phyloP scores from a whole-genome alignment of 1,284 basidiomycete species.

The Cutaneotrichosporon cavernicola region DNA sequence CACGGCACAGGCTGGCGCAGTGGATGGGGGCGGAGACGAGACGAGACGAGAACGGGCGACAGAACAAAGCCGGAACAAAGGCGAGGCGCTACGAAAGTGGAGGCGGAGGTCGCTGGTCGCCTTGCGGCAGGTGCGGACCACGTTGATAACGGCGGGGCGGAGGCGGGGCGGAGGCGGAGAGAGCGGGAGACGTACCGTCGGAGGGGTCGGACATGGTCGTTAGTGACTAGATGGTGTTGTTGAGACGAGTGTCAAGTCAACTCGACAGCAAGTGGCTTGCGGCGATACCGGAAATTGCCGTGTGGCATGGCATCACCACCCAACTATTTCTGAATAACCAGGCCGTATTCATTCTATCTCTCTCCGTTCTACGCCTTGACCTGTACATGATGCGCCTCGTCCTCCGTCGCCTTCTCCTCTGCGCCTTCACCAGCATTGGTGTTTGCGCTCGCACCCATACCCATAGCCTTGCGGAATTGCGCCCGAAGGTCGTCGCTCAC shows the following conservation, averaged over 20 bases:
- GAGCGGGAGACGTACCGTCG: slow-evolving; percentile 48
- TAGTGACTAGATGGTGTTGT: neutral
- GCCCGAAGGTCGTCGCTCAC: slow-evolving; percentile 19
- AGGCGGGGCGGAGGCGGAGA: slow-evolving; percentile 6
- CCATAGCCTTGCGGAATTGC: slow-evolving; percentile 7
- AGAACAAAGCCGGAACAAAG: slow-evolving; percentile 4
- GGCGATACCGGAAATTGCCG: slow-evolving; percentile 6
- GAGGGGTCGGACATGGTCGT: slow-evolving; percentile 51
- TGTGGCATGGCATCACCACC: slow-evolving; percentile 2
- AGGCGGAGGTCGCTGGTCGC: neutral
- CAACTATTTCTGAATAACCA: neutral
- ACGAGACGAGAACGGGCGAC: slow-evolving; percentile 9
- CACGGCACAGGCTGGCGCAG: neutral
- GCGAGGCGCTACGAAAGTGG: slow-evolving; percentile 5
- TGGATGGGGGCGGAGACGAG: slow-evolving; percentile 1
- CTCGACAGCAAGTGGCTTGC: neutral
- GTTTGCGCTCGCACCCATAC: neutral
- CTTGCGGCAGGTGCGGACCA: neutral
- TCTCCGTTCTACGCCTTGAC: neutral
- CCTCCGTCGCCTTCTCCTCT: neutral
- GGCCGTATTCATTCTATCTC: neutral
- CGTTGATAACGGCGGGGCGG: neutral
- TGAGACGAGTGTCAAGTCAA: neutral
- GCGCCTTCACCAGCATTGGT: neutral
- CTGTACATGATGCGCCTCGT: neutral